Percentiles rank a stretch among this genome's conserved stretches.
Conservation (phyloP, 2,329 filamentous ascomycete species). For the Neofusicoccum sp. region DNA sequence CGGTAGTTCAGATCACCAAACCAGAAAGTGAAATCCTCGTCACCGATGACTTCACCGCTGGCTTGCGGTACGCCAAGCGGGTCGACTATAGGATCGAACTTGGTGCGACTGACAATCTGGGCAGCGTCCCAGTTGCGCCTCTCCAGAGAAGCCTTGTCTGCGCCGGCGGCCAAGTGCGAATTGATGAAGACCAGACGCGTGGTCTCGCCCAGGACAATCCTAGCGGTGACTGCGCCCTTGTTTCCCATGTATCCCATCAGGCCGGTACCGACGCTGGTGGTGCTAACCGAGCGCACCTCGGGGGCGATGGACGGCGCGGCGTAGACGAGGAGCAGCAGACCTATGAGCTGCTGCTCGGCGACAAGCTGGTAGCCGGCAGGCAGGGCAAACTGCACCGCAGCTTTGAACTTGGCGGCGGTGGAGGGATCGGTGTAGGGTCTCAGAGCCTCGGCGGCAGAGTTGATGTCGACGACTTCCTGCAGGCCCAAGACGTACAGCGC, state of each 20-base stretch:
- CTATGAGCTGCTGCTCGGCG: constrained; percentile 80
- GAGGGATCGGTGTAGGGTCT: constrained; percentile 71
- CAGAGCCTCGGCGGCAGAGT: constrained; percentile 74
- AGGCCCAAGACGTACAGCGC: constrained; percentile 87
- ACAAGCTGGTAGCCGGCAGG: constrained; percentile 75
- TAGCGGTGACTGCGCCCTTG: constrained; percentile 82
- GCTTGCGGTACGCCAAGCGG: constrained; percentile 59
- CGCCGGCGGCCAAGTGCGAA: constrained; percentile 84
- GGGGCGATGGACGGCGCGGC: constrained; percentile 73
- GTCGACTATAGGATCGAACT: constrained; percentile 71
- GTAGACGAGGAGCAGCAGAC: constrained; percentile 80
- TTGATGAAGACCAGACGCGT: constrained; percentile 89
- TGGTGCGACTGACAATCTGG: constrained; percentile 73
- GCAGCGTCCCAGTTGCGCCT: constrained; percentile 85
- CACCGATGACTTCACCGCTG: constrained; percentile 69
- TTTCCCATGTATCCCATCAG: constrained; percentile 93
- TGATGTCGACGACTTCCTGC: constrained; percentile 89
- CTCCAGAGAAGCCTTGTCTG: constrained; percentile 73
- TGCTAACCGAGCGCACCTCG: constrained; percentile 78
- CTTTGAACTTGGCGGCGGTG: constrained; percentile 76
- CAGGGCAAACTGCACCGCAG: constrained; percentile 68
- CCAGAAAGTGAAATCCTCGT: constrained; percentile 95
- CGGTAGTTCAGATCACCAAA: constrained; percentile 96
- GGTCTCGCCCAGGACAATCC: constrained; percentile 83
- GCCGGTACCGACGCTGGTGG: constrained; percentile 80